Evolutionary conservation across 192 early-diverging fungal genomes (phyloP).

Genomic region (Coemansia sp.): DNA sequence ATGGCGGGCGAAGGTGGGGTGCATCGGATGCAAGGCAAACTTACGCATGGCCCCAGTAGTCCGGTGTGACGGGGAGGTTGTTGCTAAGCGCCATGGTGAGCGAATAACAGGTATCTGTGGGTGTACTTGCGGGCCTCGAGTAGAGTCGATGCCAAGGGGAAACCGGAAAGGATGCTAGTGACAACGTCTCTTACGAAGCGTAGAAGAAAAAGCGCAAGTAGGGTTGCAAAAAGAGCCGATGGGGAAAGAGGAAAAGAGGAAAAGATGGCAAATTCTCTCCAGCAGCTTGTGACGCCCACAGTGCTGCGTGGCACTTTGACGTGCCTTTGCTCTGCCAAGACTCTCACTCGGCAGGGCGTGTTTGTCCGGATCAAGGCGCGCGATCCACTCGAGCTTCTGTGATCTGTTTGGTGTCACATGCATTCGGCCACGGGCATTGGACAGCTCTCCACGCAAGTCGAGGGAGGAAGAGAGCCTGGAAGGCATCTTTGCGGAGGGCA

Average conservation of each 20-base stretch:
- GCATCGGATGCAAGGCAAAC: neutral
- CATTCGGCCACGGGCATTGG: neutral
- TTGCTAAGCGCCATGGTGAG: slow-evolving; percentile 17
- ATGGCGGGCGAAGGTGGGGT: neutral
- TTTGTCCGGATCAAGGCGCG: slow-evolving; percentile 1
- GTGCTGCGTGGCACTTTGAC: neutral
- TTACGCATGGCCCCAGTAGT: slow-evolving; percentile 64
- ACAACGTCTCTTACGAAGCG: neutral
- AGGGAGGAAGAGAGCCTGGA: neutral
- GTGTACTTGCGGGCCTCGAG: neutral
- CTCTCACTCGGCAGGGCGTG: neutral
- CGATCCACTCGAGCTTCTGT: neutral
- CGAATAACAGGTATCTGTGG: neutral
- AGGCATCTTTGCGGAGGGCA: neutral
- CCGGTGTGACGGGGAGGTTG: slow-evolving; percentile 7
- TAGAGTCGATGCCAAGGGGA: neutral
- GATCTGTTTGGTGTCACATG: slow-evolving; percentile 1
- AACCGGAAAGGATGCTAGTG: neutral
- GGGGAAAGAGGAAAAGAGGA: neutral
- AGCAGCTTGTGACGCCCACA: neutral
- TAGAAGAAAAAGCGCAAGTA: neutral
- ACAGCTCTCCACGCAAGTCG: neutral
- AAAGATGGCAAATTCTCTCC: neutral
- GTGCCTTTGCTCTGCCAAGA: neutral
- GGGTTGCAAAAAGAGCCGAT: neutral